Evolutionary conservation across 139 green algal species (phyloP).

Genomic region (Dunaliella primolecta): DNA sequence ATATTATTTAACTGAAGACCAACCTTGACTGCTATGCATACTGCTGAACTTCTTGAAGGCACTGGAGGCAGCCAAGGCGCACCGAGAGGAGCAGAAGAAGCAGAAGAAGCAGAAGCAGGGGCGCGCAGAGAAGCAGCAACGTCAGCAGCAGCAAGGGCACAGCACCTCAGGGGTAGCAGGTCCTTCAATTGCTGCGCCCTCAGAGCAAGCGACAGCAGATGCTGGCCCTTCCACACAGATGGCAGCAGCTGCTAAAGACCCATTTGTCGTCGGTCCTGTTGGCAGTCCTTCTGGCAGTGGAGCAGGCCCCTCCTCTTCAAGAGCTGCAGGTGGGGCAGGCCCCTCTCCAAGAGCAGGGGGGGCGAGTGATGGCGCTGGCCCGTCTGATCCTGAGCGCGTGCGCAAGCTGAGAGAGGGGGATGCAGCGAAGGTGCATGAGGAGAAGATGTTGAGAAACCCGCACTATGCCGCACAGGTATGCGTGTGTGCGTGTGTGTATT

Average conservation of each 20-base stretch:
- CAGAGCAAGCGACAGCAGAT: slow-evolving; percentile 4
- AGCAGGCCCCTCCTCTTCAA: neutral
- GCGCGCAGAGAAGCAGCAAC: neutral
- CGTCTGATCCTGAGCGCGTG: neutral
- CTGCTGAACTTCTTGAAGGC: too few relatives aligned
- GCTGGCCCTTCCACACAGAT: too few relatives aligned
- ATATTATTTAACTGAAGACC: too few relatives aligned
- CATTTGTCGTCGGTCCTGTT: too few relatives aligned
- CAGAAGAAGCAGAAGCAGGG: neutral
- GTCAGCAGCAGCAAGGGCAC: neutral
- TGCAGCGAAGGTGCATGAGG: slow-evolving; percentile 2
- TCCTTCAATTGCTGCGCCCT: slow-evolving; percentile 14
- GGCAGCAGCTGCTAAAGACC: too few relatives aligned
- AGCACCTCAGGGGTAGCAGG: neutral
- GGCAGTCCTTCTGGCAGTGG: too few relatives aligned
- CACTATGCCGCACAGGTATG: neutral
- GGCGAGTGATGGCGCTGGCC: neutral
- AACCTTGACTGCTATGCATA: too few relatives aligned
- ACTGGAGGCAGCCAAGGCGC: slow-evolving; percentile 8
- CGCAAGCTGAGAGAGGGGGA: neutral
- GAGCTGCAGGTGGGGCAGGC: neutral
- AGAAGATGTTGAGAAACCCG: slow-evolving; percentile 7
- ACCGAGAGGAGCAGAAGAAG: slow-evolving; percentile 4
- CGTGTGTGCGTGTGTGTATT: neutral
- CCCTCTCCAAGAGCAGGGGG: neutral